A percentile compares a stretch with the other conserved stretches of the same genome.
Evolutionary conservation across 164 flowering plant species (phyloP).

Genomic region (Stephania cephalantha): DNA sequence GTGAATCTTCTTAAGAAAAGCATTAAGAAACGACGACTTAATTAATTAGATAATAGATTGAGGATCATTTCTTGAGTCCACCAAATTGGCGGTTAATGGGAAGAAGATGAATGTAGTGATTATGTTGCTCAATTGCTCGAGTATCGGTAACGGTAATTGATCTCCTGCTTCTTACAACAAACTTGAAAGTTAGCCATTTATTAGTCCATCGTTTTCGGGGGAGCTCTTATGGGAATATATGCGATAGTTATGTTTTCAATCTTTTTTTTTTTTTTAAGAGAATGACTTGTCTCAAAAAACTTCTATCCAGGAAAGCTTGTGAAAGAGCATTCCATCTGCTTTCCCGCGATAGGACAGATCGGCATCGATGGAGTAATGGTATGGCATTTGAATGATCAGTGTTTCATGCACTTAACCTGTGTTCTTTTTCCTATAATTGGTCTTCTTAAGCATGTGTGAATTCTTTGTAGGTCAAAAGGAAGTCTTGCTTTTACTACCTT

Average conservation of each 20-base stretch:
- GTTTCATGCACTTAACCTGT: not conserved
- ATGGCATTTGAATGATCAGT: not conserved
- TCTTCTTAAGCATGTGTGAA: not conserved
- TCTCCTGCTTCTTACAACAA: not conserved
- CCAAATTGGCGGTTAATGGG: no score
- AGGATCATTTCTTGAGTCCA: no score
- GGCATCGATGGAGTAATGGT: conserved; percentile 43
- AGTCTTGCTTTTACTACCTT: conserved; percentile 42
- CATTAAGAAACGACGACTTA: no score
- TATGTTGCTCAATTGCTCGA: not conserved
- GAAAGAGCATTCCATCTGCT: conserved; percentile 41
- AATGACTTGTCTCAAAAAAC: not conserved
- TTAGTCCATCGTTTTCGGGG: no score
- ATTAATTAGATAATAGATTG: no score
- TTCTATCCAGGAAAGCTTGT: conserved; percentile 35
- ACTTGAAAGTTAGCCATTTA: no score
- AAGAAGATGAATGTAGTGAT: not conserved
- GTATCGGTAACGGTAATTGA: not conserved
- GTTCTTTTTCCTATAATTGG: not conserved
- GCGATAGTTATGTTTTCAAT: not conserved
- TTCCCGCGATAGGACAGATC: conserved; percentile 47
- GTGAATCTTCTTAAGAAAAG: no score
- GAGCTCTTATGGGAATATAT: no score
- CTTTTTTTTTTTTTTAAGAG: not conserved
- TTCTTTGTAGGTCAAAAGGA: conserved; percentile 43